Evolutionary conservation across 768 basidiomycete species (phyloP).

Genomic region (Boletus coccyginus): DNA sequence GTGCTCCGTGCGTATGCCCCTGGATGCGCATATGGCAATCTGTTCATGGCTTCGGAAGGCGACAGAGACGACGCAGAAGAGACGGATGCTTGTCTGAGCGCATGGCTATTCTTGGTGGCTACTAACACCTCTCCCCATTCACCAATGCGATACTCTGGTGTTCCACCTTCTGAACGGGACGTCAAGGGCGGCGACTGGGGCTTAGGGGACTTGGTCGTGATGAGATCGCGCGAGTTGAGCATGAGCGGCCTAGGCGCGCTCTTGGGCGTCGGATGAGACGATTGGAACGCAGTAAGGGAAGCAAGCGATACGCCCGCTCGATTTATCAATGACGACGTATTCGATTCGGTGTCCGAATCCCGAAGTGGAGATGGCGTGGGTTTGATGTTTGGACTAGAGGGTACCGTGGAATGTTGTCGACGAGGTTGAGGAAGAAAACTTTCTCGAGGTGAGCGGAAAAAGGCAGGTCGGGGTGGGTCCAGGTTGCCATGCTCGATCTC

Average conservation of each 20-base stretch:
- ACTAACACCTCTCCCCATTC: conserved; percentile 51
- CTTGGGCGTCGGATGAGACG: conserved; percentile 39
- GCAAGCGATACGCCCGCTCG: conserved; percentile 40
- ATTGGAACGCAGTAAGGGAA: conserved; percentile 42
- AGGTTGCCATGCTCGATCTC: conserved; percentile 37
- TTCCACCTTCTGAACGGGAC: conserved; percentile 37
- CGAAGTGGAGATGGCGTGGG: conserved; percentile 8
- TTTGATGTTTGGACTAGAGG: conserved; percentile 30
- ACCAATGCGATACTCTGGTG: conserved; percentile 28
- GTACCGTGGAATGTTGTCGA: conserved; percentile 26
- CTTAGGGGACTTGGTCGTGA: conserved; percentile 28
- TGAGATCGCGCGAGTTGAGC: conserved; percentile 49
- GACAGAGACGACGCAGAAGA: conserved; percentile 67
- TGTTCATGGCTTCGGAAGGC: conserved; percentile 46
- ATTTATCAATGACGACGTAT: conserved; percentile 30
- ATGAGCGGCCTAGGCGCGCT: conserved; percentile 65
- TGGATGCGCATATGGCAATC: conserved; percentile 25
- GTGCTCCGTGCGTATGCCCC: conserved; percentile 9
- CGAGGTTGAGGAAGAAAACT: conserved; percentile 44
- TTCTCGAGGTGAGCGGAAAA: conserved; percentile 57
- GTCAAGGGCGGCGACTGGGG: conserved; percentile 21
- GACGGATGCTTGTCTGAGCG: conserved; percentile 50
- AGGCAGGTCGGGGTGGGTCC: conserved; percentile 53
- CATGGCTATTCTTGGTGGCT: conserved; percentile 33
- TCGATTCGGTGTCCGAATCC: conserved; percentile 21